A percentile compares a stretch with the other conserved stretches of the same genome.
Conservation (phyloP, 768 basidiomycete genomes). For the Amanita rimosa region DNA sequence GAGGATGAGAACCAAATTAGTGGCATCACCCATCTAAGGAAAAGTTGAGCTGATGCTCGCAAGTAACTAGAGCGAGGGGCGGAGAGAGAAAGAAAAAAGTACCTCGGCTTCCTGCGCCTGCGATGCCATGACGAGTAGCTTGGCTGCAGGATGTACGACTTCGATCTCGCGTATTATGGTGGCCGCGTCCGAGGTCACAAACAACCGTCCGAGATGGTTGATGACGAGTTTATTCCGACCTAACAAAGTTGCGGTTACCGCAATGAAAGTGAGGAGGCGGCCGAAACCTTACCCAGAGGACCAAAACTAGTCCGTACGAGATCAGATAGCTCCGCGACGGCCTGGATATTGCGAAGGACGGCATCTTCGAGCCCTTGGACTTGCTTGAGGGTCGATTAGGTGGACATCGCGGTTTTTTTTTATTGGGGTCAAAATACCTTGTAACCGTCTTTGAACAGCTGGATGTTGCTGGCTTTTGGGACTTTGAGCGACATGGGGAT, state of each 20-base stretch:
- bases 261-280: constrained; percentile 3
- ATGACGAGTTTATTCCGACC: constrained; percentile 97
- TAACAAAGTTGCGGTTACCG: constrained; percentile 18
- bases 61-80: not conserved
- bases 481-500: constrained; percentile 84
- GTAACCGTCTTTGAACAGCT: constrained; percentile 97
- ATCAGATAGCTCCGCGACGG: constrained; percentile 89
- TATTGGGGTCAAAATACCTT: constrained; percentile 42
- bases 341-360: constrained; percentile 92
- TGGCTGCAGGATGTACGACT: constrained; percentile 97
- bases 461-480: constrained; percentile 77
- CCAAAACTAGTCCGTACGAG: constrained; percentile 95
- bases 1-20: constrained; percentile 90
- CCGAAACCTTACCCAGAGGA: constrained; percentile 66
- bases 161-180: constrained; percentile 98
- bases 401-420: not conserved
- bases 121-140: constrained; percentile 97
- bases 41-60: constrained; percentile 1
- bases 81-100: not conserved
- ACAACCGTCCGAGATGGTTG: constrained; percentile 91
- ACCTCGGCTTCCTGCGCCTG: constrained; percentile 96
- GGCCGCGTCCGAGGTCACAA: constrained; percentile 98
- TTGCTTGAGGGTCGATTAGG: constrained; percentile 27
- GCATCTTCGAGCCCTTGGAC: constrained; percentile 91
- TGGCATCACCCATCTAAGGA: constrained; percentile 91